These are phyloP conservation scores for Alternaria hordeiaustralica DNA, from an alignment of 2,329 filamentous ascomycete genomes.

Conservation along the genomic window DNA sequence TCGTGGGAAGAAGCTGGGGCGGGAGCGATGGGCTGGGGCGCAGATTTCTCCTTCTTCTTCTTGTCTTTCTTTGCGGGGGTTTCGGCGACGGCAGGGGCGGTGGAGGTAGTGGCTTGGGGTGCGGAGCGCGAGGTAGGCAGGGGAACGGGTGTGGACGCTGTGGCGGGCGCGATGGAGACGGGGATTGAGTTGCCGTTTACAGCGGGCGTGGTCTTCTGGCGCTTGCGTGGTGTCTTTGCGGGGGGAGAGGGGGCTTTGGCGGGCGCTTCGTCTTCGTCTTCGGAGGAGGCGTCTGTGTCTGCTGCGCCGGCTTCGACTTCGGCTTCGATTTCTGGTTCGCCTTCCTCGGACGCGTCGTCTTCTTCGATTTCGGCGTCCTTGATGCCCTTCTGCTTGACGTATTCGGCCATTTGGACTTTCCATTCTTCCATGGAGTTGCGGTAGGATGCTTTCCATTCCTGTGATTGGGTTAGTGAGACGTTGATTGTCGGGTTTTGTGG, in stretches of 20 bases:
- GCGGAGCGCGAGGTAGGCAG: slow-evolving; percentile 27
- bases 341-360: slow-evolving; percentile 34
- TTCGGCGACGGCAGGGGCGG: slow-evolving; percentile 16
- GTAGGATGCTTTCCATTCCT: slow-evolving; percentile 59
- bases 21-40: slow-evolving; percentile 34
- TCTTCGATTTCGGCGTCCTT: slow-evolving; percentile 53
- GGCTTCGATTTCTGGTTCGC: slow-evolving; percentile 40
- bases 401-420: slow-evolving; percentile 61
- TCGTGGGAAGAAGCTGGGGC: slow-evolving; percentile 28
- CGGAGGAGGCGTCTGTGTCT: slow-evolving; percentile 51
- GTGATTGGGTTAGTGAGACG: background rate
- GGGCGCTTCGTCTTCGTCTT: slow-evolving; percentile 42
- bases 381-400: slow-evolving; percentile 57
- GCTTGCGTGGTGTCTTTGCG: slow-evolving; percentile 48
- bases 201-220: slow-evolving; percentile 43
- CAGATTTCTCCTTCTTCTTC: slow-evolving; percentile 42
- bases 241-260: slow-evolving; percentile 46
- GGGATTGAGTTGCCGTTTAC: slow-evolving; percentile 30
- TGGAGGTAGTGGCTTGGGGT: slow-evolving; percentile 20
- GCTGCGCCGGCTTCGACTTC: slow-evolving; percentile 41
- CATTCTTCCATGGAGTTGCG: slow-evolving; percentile 60
- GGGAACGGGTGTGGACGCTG: slow-evolving; percentile 32
- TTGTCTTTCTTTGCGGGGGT: slow-evolving; percentile 43
- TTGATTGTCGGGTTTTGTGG: background rate
- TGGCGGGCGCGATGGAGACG: slow-evolving; percentile 23